Conservation (phyloP, 306 rosid genomes). For the Heteromeles arbutifolia region DNA sequence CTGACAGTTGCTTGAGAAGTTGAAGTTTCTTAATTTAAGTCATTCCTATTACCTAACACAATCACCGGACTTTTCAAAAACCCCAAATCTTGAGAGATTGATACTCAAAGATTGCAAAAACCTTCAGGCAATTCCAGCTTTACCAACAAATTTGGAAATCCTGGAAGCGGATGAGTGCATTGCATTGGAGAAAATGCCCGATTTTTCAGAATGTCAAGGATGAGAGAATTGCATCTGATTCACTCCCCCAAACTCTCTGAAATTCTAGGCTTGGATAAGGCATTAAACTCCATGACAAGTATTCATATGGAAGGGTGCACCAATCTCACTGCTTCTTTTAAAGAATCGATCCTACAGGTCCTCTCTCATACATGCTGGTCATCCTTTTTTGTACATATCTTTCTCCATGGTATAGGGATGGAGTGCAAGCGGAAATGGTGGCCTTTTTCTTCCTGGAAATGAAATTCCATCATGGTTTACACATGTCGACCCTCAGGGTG, state of each 20-base stretch:
- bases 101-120: too few species aligned
- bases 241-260: too few species aligned
- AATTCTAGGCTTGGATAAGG: too few species aligned
- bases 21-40: too few species aligned
- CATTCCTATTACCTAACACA: too few species aligned
- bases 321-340: not conserved
- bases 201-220: conserved; percentile 5
- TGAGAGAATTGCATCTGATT: not conserved
- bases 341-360: conserved; percentile 15
- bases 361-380: not conserved
- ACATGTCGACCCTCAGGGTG: not conserved
- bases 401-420: conserved; percentile 4
- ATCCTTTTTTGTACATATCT: too few species aligned
- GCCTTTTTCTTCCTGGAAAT: conserved; percentile 8
- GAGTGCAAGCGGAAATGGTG: not conserved
- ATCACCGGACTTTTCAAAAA: too few species aligned
- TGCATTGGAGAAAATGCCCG: conserved; percentile 2
- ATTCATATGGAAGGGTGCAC: not conserved
- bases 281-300: too few species aligned
- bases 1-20: too few species aligned
- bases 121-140: not conserved
- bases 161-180: not conserved
- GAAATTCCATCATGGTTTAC: conserved; percentile 10
- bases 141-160: not conserved
- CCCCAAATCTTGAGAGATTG: not conserved